Base-by-base conservation (phyloP, 2,329 filamentous ascomycete species). In the Aspergillus sp. region DNA sequence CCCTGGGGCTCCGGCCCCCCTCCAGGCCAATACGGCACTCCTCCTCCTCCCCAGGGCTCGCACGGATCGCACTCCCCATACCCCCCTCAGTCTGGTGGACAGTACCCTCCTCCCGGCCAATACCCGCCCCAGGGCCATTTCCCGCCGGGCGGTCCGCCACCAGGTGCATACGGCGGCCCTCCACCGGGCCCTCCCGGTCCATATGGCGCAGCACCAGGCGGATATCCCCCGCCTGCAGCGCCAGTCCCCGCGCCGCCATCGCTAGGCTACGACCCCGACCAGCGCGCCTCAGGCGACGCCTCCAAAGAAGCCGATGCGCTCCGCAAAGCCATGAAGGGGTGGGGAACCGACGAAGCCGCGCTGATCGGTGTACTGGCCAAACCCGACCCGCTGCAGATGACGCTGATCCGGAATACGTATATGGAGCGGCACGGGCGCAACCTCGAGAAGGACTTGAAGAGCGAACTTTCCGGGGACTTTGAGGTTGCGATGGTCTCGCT, bases 311-410 rank as follows among this genome's bases (percentile, higher is more conserved):
- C 63, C 0, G 83, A 90, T 56, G 84, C 80, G 6, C 78, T 93
- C 23, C 84, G 90, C 47, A 82, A 82, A 63, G 90, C 91, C 6
- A 95, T 96, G 90, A 95, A 95, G 73, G 90, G 90, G 0, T 63
- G 56, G 52, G 59, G 59, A 19, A 60, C 61, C 0, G 59, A 63
- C 53, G 61, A 62, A 73, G 87, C 85, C 68, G 74, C 82, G 0
- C 77, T 96, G 21, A 91, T 93, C 62, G 77, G 79, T 5, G 77
- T 86, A 3, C 77, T 96, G 19, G 77, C 87, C 3, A 83, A 81
- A 66, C 87, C 90, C 63, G 89, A 93, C 61, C 88, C 91, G 1
- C 77, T 90, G 3, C 89, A 93, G 69, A 82, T 92, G 57, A 82
- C 86, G 46, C 77, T 83, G 6, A 79, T 92, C 56, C 84, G 85